phyloP scores from a whole-genome alignment of 441 rosid genomes.

The Macaranga tanarius region DNA sequence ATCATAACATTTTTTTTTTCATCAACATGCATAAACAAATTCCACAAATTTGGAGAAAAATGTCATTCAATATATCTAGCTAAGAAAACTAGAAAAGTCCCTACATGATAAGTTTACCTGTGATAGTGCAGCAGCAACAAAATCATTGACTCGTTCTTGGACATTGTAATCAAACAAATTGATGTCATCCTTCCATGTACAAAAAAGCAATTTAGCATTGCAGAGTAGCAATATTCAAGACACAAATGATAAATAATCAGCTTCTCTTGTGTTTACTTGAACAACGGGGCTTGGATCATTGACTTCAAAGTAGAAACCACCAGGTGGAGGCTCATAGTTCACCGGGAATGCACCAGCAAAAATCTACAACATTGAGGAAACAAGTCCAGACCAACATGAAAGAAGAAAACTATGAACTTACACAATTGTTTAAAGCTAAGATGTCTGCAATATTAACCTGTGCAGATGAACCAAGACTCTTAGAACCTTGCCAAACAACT shows the following conservation, averaged over 20 bases:
- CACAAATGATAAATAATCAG: slow-evolving; percentile 21
- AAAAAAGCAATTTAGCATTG: slow-evolving; percentile 25
- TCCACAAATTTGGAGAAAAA: neutral
- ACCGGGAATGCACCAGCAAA: slow-evolving; percentile 97
- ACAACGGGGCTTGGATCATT: slow-evolving; percentile 71
- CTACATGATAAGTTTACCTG: slow-evolving; percentile 48
- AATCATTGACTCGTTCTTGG: slow-evolving; percentile 81
- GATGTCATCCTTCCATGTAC: slow-evolving; percentile 64
- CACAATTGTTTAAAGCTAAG: slow-evolving; percentile 6
- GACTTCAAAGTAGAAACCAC: slow-evolving; percentile 95
- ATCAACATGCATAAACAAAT: slow-evolving; percentile 9
- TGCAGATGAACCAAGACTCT: slow-evolving; percentile 86
- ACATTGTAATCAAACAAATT: slow-evolving; percentile 97
- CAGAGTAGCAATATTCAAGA: slow-evolving; percentile 22
- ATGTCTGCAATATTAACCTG: slow-evolving; percentile 46
- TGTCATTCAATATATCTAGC: neutral
- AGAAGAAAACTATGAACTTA: neutral
- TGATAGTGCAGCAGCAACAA: slow-evolving; percentile 86
- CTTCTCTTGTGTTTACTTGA: slow-evolving; percentile 53
- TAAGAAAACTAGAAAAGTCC: neutral
- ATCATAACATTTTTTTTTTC: too few relatives aligned
- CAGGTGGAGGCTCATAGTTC: slow-evolving; percentile 97
- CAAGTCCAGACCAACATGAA: slow-evolving; percentile 19
- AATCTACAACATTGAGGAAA: slow-evolving; percentile 49
- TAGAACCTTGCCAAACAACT: slow-evolving; percentile 94